Conservation (phyloP, 2,329 filamentous ascomycete genomes). For the Talaromyces sp. region DNA sequence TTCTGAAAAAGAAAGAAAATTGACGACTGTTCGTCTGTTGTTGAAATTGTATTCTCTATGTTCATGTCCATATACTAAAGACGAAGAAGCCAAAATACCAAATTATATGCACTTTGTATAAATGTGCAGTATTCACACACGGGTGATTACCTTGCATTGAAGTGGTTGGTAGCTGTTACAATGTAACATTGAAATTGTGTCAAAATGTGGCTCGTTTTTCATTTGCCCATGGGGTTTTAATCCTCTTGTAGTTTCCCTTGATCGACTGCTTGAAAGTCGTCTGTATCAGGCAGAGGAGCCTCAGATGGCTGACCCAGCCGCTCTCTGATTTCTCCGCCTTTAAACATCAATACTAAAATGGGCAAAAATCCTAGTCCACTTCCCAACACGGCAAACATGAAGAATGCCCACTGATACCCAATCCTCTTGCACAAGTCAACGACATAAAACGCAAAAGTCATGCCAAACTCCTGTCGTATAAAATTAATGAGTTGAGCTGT, state of each 20-base stretch:
- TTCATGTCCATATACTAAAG: neutral
- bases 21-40: too few species aligned
- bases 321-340: neutral
- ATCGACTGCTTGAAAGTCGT: neutral
- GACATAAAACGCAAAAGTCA: neutral
- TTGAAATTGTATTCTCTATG: neutral
- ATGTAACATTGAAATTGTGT: too few species aligned
- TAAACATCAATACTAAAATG: slow-evolving; percentile 1
- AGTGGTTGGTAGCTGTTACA: too few species aligned
- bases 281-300: neutral
- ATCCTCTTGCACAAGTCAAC: neutral
- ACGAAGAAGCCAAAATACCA: neutral
- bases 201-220: too few species aligned
- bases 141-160: too few species aligned
- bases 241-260: neutral
- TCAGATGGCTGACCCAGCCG: neutral
- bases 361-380: neutral
- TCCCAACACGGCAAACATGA: slow-evolving; percentile 1
- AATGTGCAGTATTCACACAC: too few species aligned
- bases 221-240: neutral
- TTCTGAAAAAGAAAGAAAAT: too few species aligned
- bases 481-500: slow-evolving; percentile 1
- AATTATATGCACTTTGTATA: too few species aligned
- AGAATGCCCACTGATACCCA: neutral
- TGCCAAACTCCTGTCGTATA: neutral